phyloP scores from a whole-genome alignment of 2,329 filamentous ascomycete genomes.

The Sclerotinia sclerotiorum region DNA sequence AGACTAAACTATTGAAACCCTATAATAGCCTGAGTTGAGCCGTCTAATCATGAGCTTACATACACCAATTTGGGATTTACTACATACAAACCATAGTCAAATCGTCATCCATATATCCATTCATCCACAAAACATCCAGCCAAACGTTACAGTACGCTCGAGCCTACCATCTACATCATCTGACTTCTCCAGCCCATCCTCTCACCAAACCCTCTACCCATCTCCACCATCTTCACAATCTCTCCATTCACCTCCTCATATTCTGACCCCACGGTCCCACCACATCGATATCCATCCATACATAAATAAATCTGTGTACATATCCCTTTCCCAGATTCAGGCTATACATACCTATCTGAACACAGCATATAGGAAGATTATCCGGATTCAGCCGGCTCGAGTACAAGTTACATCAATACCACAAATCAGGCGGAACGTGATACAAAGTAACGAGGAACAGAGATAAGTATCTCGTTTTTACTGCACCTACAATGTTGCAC shows the following conservation, averaged over 20 bases:
- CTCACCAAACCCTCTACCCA: neutral
- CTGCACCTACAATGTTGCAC: conserved; percentile 3
- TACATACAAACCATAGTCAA: neutral
- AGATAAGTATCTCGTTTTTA: neutral
- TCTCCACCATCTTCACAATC: neutral
- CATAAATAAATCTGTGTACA: neutral
- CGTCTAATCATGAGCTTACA: neutral
- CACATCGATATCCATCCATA: neutral
- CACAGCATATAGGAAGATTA: conserved; percentile 10
- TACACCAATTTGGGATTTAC: neutral
- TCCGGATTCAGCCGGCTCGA: neutral
- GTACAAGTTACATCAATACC: neutral
- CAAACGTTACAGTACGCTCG: conserved; percentile 12
- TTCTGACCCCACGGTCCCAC: neutral
- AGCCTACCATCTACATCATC: neutral
- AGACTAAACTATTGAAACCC: no score
- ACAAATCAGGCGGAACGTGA: neutral
- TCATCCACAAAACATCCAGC: neutral
- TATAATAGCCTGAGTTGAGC: neutral
- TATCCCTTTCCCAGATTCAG: neutral
- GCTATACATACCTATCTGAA: neutral
- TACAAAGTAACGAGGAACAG: neutral
- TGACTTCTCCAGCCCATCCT: neutral
- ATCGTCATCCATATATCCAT: neutral
- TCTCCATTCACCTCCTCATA: neutral